phyloP scores from a whole-genome alignment of 2,329 filamentous ascomycete species.

The Chalara sp. region DNA sequence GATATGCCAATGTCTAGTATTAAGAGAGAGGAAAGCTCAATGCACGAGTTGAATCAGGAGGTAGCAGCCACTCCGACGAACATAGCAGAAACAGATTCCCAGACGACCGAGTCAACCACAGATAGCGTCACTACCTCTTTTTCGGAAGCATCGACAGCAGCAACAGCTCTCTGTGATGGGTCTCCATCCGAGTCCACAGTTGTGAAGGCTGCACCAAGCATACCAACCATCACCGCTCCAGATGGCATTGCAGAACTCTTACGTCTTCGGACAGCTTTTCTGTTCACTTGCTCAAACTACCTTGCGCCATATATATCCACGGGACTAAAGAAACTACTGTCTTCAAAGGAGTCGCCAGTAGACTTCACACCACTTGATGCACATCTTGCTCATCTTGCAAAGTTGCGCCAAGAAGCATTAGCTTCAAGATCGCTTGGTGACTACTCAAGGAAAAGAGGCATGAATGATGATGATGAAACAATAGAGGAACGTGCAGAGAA shows the following conservation, averaged over 20 bases:
- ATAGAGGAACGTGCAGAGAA: constrained; percentile 62
- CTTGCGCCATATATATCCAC: constrained; percentile 32
- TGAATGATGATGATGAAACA: constrained; percentile 54
- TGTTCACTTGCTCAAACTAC: constrained; percentile 43
- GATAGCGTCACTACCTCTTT: constrained; percentile 30
- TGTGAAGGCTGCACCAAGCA: constrained; percentile 1
- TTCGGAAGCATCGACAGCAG: constrained; percentile 31
- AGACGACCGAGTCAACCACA: constrained; percentile 21
- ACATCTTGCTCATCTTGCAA: constrained; percentile 60
- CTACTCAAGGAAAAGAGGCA: constrained; percentile 61
- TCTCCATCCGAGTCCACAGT: neutral
- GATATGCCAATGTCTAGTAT: constrained; percentile 70
- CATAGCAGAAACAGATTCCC: constrained; percentile 25
- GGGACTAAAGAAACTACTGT: constrained; percentile 31
- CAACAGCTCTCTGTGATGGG: constrained; percentile 29
- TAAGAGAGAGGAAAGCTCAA: constrained; percentile 46
- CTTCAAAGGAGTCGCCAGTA: constrained; percentile 30
- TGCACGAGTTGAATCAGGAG: constrained; percentile 22
- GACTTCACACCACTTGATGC: constrained; percentile 67
- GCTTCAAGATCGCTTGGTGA: constrained; percentile 62
- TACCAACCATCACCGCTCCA: constrained; percentile 21
- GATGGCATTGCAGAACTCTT: constrained; percentile 35
- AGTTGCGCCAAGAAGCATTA: constrained; percentile 63
- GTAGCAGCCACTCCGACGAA: constrained; percentile 17
- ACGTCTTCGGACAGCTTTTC: constrained; percentile 40